phyloP scores from a whole-genome alignment of 2,329 filamentous ascomycete genomes.

The Penicillium sp. region DNA sequence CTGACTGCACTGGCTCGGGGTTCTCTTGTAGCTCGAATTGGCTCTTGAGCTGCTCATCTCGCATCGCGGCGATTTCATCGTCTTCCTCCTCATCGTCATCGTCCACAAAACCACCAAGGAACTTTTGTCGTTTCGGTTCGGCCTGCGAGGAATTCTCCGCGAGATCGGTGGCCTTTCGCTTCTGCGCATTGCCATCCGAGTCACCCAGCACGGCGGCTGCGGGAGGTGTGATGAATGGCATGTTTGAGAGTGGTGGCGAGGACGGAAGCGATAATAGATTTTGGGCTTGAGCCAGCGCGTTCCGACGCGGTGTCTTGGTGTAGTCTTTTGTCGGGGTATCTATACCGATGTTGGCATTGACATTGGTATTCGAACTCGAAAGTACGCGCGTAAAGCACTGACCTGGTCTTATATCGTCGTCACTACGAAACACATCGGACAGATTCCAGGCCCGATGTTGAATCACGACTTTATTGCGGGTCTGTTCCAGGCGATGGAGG shows the following conservation, averaged over 20 bases:
- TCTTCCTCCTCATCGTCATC: slow-evolving; percentile 44
- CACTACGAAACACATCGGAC: slow-evolving; percentile 45
- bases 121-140: slow-evolving; percentile 44
- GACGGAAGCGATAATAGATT: slow-evolving; percentile 30
- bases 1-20: slow-evolving; percentile 15
- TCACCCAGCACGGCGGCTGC: slow-evolving; percentile 40
- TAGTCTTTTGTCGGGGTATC: slow-evolving; percentile 41
- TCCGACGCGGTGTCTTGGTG: slow-evolving; percentile 13
- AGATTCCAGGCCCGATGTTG: slow-evolving; percentile 46
- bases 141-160: slow-evolving; percentile 28
- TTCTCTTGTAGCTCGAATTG: slow-evolving; percentile 34
- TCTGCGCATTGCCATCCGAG: slow-evolving; percentile 36
- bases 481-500: slow-evolving; percentile 34
- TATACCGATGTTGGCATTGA: slow-evolving; percentile 12
- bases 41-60: slow-evolving; percentile 32
- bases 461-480: slow-evolving; percentile 43
- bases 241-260: slow-evolving; percentile 36
- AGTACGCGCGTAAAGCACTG: slow-evolving; percentile 1
- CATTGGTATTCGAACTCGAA: not conserved
- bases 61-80: slow-evolving; percentile 29
- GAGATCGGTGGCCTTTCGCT: slow-evolving; percentile 40
- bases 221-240: slow-evolving; percentile 48
- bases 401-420: slow-evolving; percentile 44
- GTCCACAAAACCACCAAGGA: slow-evolving; percentile 45
- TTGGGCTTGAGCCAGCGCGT: slow-evolving; percentile 14